Conservation (phyloP, 768 basidiomycete species). For the Paxillus ammoniavirescens region DNA sequence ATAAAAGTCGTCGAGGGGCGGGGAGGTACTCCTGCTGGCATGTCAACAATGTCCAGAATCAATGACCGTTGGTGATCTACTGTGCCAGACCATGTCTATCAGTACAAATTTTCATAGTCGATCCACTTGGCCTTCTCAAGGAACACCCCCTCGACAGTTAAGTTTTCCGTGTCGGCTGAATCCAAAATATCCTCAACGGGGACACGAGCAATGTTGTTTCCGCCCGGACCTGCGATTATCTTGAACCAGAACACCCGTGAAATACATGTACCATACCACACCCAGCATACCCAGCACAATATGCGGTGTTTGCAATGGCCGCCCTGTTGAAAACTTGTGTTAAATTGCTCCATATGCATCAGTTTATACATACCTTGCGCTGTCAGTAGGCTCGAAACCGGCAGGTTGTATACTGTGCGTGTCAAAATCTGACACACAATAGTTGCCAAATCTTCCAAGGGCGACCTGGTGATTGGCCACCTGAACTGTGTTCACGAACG, state of each 20-base stretch:
- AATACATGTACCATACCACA: conserved; percentile 34
- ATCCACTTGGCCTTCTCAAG: conserved; percentile 52
- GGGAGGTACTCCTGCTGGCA: too few relatives aligned
- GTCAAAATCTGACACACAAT: conserved; percentile 44
- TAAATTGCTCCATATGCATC: background rate
- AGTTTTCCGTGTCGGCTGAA: conserved; percentile 37
- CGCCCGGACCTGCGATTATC: conserved; percentile 43
- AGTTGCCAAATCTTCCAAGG: conserved; percentile 64
- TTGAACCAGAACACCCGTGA: background rate
- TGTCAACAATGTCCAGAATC: too few relatives aligned
- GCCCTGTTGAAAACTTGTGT: conserved; percentile 31
- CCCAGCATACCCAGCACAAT: conserved; percentile 56
- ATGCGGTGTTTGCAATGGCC: conserved; percentile 51
- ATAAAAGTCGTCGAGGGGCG: too few relatives aligned
- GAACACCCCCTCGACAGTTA: conserved; percentile 50
- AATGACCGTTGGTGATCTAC: background rate
- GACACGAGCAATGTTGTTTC: conserved; percentile 43
- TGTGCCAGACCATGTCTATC: conserved; percentile 2
- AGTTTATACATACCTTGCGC: conserved; percentile 30
- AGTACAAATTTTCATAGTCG: conserved; percentile 47
- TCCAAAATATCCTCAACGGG: conserved; percentile 49
- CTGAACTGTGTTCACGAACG: background rate
- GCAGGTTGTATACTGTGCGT: conserved; percentile 49
- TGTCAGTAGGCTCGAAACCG: conserved; percentile 50
- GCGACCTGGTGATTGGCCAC: conserved; percentile 23